Base-by-base conservation (phyloP, 108 stramenopile species). In the Pseudonitzschia delicatissima region DNA sequence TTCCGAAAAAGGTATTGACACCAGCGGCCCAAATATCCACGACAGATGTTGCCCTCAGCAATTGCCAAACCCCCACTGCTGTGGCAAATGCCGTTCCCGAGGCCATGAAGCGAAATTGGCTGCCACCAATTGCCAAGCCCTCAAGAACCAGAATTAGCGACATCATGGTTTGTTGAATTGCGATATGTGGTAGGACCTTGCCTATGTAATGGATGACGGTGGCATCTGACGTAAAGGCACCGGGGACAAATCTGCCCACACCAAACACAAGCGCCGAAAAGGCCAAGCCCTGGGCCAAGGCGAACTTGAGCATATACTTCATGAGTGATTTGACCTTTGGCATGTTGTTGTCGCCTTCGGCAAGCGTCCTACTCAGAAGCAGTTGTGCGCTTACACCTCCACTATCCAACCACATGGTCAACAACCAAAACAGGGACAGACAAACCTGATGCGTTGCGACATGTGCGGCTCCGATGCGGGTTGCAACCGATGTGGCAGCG, bases 401-500 rank as follows among this genome's bases (percentile, higher is more conserved):
- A 66, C 57, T 49, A 70, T 69, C 48, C 20, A 70, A 21, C 69
- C 60, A 61, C 29, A 67, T 62, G 7, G 80, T 66, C 15, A 78
- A 57, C 40, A 81, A 33, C 62, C 85, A 71, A 77, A 83, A 87
- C 27, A 82, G 55, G 34, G 51, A 51, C 26, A 82, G 40, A 0
- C 62, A 72, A 27, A 85, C 58, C 69, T 87, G 85, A 52, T 89
- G 87, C 13, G 87, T 71, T 23, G 83, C 87, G 6, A 84, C 82
- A 37, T 72, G 62, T 0, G 49, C 63, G n/a, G 78, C 40, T 4
- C 80, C 82, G 69, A 88, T 80, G 3, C 80, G 72, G n/a, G 83
- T 74, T 3, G 84, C 84, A 15, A 67, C 49, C 2, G 76, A 62
- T 39, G 87, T 88, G 8, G 87, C 84, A 48, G 65, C 66, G 15